Evolutionary conservation across 495 filamentous ascomycete genomes (phyloP).

Genomic region (Aspergillus incahuasiensis): DNA sequence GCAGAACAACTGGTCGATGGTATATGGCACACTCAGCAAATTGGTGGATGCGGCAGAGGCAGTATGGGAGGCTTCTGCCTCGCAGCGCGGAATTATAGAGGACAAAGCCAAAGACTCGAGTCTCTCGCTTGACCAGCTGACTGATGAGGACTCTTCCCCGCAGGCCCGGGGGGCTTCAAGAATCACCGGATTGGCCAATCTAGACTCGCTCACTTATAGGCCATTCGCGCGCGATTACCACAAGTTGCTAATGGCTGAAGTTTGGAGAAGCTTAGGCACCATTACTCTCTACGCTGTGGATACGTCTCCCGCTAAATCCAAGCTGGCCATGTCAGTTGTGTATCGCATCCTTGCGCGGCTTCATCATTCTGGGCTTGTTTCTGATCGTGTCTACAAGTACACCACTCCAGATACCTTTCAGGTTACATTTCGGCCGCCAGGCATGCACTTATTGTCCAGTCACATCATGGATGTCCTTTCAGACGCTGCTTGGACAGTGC

Average conservation of each 20-base stretch:
- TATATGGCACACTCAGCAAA: constrained; percentile 33
- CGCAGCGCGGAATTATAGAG: constrained; percentile 18
- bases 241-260: constrained; percentile 28
- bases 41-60: constrained; percentile 35
- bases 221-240: constrained; percentile 22
- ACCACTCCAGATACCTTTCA: constrained; percentile 27
- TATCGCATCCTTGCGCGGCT: constrained; percentile 55
- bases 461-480: constrained; percentile 58
- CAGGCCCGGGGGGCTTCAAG: neutral
- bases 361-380: constrained; percentile 53
- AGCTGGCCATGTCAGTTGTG: constrained; percentile 52
- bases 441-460: constrained; percentile 50
- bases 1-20: constrained; percentile 40
- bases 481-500: constrained; percentile 56
- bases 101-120: constrained; percentile 21
- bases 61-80: constrained; percentile 12
- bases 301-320: constrained; percentile 30
- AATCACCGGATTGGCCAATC: constrained; percentile 3
- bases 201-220: constrained; percentile 25
- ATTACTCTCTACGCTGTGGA: constrained; percentile 53
- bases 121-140: constrained; percentile 31
- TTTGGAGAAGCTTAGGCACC: constrained; percentile 44
- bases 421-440: constrained; percentile 50
- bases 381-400: constrained; percentile 56
- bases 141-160: constrained; percentile 9